Base-by-base conservation (phyloP, 2,329 filamentous ascomycete genomes). In the Alternaria triticina region DNA sequence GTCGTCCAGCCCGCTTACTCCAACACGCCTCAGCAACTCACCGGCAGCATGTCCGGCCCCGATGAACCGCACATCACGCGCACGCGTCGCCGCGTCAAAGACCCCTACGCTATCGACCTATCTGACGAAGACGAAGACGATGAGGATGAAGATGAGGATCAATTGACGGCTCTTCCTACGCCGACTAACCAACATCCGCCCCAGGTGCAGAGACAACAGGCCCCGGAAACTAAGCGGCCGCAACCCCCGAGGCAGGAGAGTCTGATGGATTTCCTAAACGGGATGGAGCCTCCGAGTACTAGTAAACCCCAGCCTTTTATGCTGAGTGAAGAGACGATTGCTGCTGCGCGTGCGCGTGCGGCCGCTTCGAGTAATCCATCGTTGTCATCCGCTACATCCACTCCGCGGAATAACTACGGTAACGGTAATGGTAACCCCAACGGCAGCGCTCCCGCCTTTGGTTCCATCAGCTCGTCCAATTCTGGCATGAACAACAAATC, bases 71-170 rank as follows among this genome's bases (percentile, higher is more conserved):
- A 89, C 76, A 90, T 92, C 6, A 87, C 88, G 70, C 88, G 91
- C 57, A 97, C 92, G 74, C 92, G 90, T 47, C 88, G 90, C 49
- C 89, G 93, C 27, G 88, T 94, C 55, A 91, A 88, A 60, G 96
- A 99, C 73, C 96, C 95, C 0, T 98, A 98, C 70, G 93, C 94
- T n/a, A 93, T 98, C 67, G 94, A 97, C 74, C 84, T 79, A 5
- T 79, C 80, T 6, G 78, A 82, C 40, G 79, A 81, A 13, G 76
- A 63, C 0, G 56, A 62, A 1, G 55, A 60, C 10, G 59, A 51
- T 2, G 52, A 33, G 5, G 59, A 77, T 27, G 71, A 74, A 27
- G 71, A 75, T 10, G 89, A 89, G 2, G 83, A 88, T 28, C 77
- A 86, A 20, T 78, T 84, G 22, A 82, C 80, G 8, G 81, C 81